phyloP scores from a whole-genome alignment of 345 rosid genomes.

The Heritiera littoralis region DNA sequence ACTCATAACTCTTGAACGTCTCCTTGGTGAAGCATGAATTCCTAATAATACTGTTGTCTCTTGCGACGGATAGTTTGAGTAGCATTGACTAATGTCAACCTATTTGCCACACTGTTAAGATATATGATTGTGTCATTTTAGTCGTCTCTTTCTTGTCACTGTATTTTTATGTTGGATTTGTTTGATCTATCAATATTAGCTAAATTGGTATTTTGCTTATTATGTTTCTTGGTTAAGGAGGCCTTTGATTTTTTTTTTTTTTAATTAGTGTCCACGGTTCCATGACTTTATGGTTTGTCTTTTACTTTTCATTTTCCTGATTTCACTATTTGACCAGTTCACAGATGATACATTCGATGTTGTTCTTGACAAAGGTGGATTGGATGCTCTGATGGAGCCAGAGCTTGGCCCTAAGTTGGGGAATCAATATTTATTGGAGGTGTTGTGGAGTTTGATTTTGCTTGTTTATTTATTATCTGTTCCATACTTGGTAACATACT shows the following conservation, averaged over 20 bases:
- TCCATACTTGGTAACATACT: not conserved
- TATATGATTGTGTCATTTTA: not conserved
- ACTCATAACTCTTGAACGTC: not conserved
- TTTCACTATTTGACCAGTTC: slow-evolving; percentile 43
- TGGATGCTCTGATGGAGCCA: slow-evolving; percentile 99
- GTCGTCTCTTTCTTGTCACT: not conserved
- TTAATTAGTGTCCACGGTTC: slow-evolving; percentile 1
- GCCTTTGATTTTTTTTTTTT: not conserved
- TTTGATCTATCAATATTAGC: not conserved
- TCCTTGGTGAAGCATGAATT: not conserved
- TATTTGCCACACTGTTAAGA: not conserved
- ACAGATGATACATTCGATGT: slow-evolving; percentile 55
- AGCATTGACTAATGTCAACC: not conserved
- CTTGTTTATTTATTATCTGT: not conserved
- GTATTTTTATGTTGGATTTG: not conserved
- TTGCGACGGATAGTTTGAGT: not conserved
- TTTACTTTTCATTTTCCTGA: not conserved
- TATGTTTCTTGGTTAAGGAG: slow-evolving; percentile 3
- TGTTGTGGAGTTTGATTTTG: slow-evolving; percentile 22
- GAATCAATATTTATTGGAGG: slow-evolving; percentile 79
- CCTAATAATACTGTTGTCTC: not conserved
- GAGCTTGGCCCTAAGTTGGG: slow-evolving; percentile 75
- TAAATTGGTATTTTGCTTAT: not conserved
- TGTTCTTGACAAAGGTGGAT: slow-evolving; percentile 91
- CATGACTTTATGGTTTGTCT: not conserved